phyloP scores from a whole-genome alignment of 768 basidiomycete species.

The Crassisporium funariophilum region DNA sequence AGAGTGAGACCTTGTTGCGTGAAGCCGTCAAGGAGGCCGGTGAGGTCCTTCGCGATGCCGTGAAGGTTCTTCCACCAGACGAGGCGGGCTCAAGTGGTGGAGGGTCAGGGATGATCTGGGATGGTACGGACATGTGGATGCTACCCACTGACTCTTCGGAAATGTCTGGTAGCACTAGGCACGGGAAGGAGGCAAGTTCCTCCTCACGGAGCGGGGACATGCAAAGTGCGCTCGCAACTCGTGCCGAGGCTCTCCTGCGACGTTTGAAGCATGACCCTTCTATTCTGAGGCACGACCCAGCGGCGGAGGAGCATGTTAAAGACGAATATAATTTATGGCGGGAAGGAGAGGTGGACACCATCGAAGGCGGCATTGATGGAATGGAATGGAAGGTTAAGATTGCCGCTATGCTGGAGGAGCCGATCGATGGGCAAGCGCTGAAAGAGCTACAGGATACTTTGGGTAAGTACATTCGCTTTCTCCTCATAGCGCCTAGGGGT shows the following conservation, averaged over 20 bases:
- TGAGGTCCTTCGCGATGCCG: conserved; percentile 83
- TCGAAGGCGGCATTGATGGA: conserved; percentile 59
- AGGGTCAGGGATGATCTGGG: conserved; percentile 63
- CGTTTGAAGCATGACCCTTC: conserved; percentile 75
- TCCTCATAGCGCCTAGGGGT: conserved; percentile 10
- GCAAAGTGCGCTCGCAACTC: conserved; percentile 62
- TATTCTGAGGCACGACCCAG: conserved; percentile 78
- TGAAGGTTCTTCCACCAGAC: conserved; percentile 90
- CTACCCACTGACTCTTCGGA: conserved; percentile 48
- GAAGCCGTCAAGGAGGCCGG: conserved; percentile 80
- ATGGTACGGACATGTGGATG: conserved; percentile 87
- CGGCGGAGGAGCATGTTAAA: conserved; percentile 55
- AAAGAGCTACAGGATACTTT: conserved; percentile 55
- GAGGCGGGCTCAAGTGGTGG: conserved; percentile 31
- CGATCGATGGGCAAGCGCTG: conserved; percentile 53
- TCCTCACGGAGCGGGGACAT: conserved; percentile 39
- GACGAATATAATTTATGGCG: conserved; percentile 63
- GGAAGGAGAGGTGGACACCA: conserved; percentile 48
- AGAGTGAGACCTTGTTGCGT: conserved; percentile 63
- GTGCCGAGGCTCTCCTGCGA: conserved; percentile 76
- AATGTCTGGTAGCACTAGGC: conserved; percentile 11
- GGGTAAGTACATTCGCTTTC: conserved; percentile 44
- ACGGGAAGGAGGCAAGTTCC: conserved; percentile 23
- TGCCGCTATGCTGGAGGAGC: conserved; percentile 48
- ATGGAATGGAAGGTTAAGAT: conserved; percentile 59